Evolutionary conservation across 805 yeast species (phyloP).

Genomic region (Saccharomycopsis amapae): DNA sequence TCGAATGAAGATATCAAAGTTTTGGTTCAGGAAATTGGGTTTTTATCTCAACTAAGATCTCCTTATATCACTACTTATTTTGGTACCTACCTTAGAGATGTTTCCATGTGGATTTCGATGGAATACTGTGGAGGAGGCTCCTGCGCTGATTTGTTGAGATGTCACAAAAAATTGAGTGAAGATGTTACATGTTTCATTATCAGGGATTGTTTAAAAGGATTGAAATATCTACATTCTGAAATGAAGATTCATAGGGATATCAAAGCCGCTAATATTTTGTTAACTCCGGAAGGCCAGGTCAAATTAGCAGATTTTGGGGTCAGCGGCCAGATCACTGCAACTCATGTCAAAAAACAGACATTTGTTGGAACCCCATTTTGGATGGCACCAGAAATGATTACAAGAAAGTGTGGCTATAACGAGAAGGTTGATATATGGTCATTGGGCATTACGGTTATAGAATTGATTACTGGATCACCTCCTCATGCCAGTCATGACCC

Average conservation of each 20-base stretch:
- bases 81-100: conserved; percentile 57
- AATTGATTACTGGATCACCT: conserved; percentile 73
- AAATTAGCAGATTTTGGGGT: conserved; percentile 94
- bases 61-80: conserved; percentile 59
- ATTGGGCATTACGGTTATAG: conserved; percentile 85
- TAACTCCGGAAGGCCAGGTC: conserved; percentile 61
- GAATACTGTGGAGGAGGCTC: conserved; percentile 96
- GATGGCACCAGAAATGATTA: conserved; percentile 98
- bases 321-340: conserved; percentile 64
- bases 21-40: conserved; percentile 69
- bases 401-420: conserved; percentile 55
- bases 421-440: conserved; percentile 96
- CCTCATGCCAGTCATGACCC: conserved; percentile 73
- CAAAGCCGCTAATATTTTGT: conserved; percentile 79
- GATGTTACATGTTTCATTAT: conserved; percentile 54
- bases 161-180: conserved; percentile 49
- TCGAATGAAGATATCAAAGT: conserved; percentile 67
- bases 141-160: conserved; percentile 64
- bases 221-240: conserved; percentile 68
- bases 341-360: conserved; percentile 58
- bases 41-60: conserved; percentile 60
- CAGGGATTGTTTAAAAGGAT: conserved; percentile 59
- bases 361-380: conserved; percentile 95
- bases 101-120: conserved; percentile 83
- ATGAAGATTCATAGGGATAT: conserved; percentile 83